phyloP scores from a whole-genome alignment of 805 yeast genomes.

The Torulaspora franciscae region DNA sequence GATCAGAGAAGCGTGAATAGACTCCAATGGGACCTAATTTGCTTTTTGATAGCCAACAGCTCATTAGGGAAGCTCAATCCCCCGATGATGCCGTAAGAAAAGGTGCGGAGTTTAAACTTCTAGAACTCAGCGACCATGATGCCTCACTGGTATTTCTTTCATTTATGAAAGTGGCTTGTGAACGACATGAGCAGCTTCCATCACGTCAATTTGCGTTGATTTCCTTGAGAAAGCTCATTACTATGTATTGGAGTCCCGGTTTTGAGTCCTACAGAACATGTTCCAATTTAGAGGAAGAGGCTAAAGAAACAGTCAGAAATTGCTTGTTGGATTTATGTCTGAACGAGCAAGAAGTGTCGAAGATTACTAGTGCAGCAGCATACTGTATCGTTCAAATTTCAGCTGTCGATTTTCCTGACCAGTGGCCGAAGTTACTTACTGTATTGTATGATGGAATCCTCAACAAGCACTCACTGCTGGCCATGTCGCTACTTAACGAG shows the following conservation, averaged over 20 bases:
- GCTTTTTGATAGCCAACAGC: conserved; percentile 13
- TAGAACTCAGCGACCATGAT: conserved; percentile 39
- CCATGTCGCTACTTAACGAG: conserved; percentile 61
- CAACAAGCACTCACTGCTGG: conserved; percentile 41
- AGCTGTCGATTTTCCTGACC: conserved; percentile 88
- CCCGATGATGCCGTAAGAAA: conserved; percentile 51
- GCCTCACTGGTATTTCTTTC: conserved; percentile 46
- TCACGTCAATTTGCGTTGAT: conserved; percentile 60
- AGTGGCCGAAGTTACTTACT: conserved; percentile 74
- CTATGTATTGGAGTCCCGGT: conserved; percentile 77
- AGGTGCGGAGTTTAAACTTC: conserved; percentile 49
- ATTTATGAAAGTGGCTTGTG: conserved; percentile 42
- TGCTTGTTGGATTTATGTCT: conserved; percentile 44
- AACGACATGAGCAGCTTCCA: conserved; percentile 31
- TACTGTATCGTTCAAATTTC: conserved; percentile 80
- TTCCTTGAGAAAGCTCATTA: conserved; percentile 62
- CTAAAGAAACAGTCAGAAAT: conserved; percentile 49
- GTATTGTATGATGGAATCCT: conserved; percentile 43
- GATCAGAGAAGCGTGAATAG: background rate
- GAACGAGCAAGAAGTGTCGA: conserved; percentile 47
- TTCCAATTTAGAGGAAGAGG: conserved; percentile 46
- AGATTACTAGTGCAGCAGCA: conserved; percentile 61
- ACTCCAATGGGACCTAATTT: background rate
- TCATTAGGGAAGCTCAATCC: conserved; percentile 35
- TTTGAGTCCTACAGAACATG: conserved; percentile 71